phyloP scores from a whole-genome alignment of 2,329 filamentous ascomycete species.

The Penicillium sp. region DNA sequence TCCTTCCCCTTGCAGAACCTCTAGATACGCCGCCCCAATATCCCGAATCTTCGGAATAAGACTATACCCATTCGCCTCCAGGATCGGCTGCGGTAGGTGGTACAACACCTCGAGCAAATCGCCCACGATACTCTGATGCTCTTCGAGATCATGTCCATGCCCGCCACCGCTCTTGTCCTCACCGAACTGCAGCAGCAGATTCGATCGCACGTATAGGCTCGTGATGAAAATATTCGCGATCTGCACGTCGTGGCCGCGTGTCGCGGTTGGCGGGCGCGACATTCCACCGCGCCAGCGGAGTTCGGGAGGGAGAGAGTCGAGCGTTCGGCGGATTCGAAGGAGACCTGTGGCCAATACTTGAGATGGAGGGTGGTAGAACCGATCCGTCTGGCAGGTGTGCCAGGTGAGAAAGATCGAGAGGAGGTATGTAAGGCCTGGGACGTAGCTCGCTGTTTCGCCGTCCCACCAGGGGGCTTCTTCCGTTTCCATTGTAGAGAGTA shows the following conservation, averaged over 20 bases:
- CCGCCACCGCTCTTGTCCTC: too few relatives aligned
- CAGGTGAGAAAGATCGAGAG: not conserved
- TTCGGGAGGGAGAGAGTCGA: not conserved
- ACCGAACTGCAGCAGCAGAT: not conserved
- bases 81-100: constrained; percentile 1
- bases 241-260: not conserved
- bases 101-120: constrained; percentile 1
- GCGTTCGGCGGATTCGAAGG: not conserved
- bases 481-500: too few relatives aligned
- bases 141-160: not conserved
- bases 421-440: not conserved
- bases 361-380: not conserved
- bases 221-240: constrained; percentile 7
- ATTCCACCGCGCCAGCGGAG: constrained; percentile 6
- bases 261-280: not conserved
- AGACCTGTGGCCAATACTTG: not conserved
- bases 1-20: not conserved
- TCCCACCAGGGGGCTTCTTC: not conserved
- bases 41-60: constrained; percentile 2
- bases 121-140: not conserved
- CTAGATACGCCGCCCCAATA: not conserved
- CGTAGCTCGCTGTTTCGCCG: not conserved
- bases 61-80: constrained; percentile 2
- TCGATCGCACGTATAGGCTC: not conserved
- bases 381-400: not conserved